Percentiles rank a stretch among this genome's conserved stretches.
Evolutionary conservation across 1,139 yeast species (phyloP).

Genomic region (Kodamaea fungicola): DNA sequence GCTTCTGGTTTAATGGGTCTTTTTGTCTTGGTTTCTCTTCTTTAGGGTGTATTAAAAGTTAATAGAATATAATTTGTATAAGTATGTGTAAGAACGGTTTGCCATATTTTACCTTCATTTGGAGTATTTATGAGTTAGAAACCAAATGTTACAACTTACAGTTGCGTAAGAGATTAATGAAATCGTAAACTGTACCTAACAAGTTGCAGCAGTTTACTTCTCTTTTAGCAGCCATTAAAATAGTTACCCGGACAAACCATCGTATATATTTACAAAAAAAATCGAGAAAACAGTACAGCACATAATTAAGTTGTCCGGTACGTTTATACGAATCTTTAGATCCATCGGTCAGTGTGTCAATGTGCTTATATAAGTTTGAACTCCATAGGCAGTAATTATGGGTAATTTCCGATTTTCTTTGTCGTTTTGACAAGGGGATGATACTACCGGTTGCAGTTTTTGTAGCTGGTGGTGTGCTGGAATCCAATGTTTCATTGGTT

Average conservation of each 20-base stretch:
- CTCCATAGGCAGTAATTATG: neutral
- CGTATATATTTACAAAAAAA: constrained; percentile 1
- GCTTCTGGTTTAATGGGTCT: constrained; percentile 4
- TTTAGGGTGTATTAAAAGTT: neutral
- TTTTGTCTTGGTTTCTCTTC: constrained; percentile 1
- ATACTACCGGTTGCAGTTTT: neutral
- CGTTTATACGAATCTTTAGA: constrained; percentile 18
- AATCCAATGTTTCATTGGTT: neutral
- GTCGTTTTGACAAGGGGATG: neutral
- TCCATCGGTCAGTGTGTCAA: constrained; percentile 52
- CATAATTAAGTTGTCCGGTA: constrained; percentile 46
- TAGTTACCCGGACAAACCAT: constrained; percentile 10
- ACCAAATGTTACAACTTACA: too few relatives aligned
- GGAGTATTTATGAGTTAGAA: too few relatives aligned
- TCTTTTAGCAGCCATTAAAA: neutral
- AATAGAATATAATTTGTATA: too few relatives aligned
- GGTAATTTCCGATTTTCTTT: neutral
- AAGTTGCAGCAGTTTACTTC: too few relatives aligned
- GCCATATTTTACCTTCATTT: too few relatives aligned
- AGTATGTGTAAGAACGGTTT: too few relatives aligned
- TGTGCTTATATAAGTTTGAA: constrained; percentile 36
- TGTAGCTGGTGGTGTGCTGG: neutral
- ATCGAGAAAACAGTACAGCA: constrained; percentile 22
- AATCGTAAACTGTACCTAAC: too few relatives aligned
- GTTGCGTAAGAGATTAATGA: too few relatives aligned